These are phyloP conservation scores for Kwoniella bestiolae DNA, from an alignment of 768 basidiomycete genomes.

Conservation along the genomic window DNA sequence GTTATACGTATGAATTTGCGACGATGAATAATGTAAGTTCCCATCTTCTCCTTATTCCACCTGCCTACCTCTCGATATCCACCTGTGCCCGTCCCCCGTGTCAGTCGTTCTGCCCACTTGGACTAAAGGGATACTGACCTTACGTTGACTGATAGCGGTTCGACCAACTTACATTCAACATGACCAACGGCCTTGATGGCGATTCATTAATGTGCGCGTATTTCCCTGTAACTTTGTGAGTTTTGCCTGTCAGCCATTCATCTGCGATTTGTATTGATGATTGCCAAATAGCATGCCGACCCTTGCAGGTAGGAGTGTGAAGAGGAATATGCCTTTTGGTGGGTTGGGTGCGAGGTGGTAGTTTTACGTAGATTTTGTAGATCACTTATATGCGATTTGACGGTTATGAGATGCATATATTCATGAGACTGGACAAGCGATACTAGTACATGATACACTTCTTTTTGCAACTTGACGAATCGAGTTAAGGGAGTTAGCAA, in stretches of 20 bases:
- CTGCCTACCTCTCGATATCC: background rate
- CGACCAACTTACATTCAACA: constrained; percentile 40
- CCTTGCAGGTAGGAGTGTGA: constrained; percentile 10
- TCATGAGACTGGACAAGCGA: too few species aligned
- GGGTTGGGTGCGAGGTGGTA: constrained; percentile 18
- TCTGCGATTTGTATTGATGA: background rate
- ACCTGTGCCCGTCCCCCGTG: background rate
- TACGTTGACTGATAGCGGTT: constrained; percentile 23
- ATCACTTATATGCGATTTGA: too few species aligned
- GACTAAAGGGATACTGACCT: too few species aligned
- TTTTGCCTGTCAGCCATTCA: background rate
- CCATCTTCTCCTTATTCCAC: background rate
- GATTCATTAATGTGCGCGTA: constrained; percentile 34
- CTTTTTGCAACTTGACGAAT: too few species aligned
- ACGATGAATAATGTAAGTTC: constrained; percentile 25
- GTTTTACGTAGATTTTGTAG: background rate
- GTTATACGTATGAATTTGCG: constrained; percentile 24
- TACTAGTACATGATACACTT: too few species aligned
- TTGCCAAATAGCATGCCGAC: constrained; percentile 11
- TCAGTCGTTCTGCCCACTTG: too few species aligned
- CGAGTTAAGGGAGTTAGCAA: too few species aligned
- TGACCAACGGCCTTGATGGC: constrained; percentile 35
- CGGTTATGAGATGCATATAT: background rate
- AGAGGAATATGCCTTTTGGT: constrained; percentile 15
- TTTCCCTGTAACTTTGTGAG: constrained; percentile 40